Percentiles rank a stretch among this genome's conserved stretches.
These are phyloP conservation scores for Zizania palustris DNA, from an alignment of 202 grass and related monocot species.

Conservation along the genomic window DNA sequence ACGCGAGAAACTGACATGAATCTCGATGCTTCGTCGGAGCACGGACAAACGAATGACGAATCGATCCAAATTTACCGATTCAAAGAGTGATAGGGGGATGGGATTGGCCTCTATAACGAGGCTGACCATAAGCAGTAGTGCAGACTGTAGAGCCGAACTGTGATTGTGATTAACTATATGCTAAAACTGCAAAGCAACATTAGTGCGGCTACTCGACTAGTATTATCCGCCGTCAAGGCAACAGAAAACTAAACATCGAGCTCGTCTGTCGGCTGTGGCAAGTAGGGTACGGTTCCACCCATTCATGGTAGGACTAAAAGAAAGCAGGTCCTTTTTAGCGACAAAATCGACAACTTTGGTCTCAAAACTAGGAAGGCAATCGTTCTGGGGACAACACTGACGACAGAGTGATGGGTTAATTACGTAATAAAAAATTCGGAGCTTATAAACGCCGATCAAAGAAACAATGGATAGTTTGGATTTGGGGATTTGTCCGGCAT, in stretches of 20 bases:
- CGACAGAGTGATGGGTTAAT: not conserved
- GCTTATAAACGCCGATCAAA: too few species aligned
- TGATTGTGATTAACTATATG: not conserved
- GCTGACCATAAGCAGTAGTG: not conserved
- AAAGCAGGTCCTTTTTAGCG: not conserved
- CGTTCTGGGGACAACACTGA: not conserved
- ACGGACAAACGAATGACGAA: too few species aligned
- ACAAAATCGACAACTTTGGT: not conserved
- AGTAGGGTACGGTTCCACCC: not conserved
- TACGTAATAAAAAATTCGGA: not conserved
- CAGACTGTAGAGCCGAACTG: slow-evolving; percentile 1
- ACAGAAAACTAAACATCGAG: not conserved
- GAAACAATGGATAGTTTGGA: not conserved
- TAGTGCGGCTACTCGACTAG: slow-evolving; percentile 32
- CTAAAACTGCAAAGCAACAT: not conserved
- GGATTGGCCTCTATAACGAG: not conserved
- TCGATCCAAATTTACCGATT: too few species aligned
- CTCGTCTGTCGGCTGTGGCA: not conserved
- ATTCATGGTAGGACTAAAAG: not conserved
- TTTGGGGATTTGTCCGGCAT: not conserved
- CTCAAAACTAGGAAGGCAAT: not conserved
- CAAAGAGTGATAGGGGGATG: not conserved
- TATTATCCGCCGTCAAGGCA: slow-evolving; percentile 19
- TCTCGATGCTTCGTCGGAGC: too few species aligned
- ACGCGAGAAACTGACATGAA: too few species aligned